Conservation (phyloP, 2,329 filamentous ascomycete genomes). For the Ophiocordyceps polyrhachis-furcata region DNA sequence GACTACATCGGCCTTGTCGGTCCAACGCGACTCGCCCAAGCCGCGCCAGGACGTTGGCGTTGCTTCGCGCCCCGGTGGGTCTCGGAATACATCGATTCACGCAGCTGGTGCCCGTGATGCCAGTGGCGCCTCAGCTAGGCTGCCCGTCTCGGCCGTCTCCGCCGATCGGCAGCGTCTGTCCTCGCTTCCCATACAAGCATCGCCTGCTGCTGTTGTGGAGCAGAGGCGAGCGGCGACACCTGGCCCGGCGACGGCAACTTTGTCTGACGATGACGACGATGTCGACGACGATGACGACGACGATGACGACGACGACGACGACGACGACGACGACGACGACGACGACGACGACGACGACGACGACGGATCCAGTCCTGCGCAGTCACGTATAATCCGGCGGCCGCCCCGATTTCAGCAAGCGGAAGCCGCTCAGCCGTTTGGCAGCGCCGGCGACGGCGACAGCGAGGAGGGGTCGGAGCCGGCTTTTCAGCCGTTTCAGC, state of each 20-base stretch:
- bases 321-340: neutral
- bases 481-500: slow-evolving; percentile 32
- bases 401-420: slow-evolving; percentile 31
- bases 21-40: slow-evolving; percentile 38
- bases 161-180: slow-evolving; percentile 23
- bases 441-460: slow-evolving; percentile 37
- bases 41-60: slow-evolving; percentile 27
- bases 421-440: slow-evolving; percentile 18
- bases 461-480: slow-evolving; percentile 38
- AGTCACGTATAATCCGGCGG: slow-evolving; percentile 41
- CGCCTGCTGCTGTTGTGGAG: slow-evolving; percentile 6
- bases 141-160: slow-evolving; percentile 4
- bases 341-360: slow-evolving; percentile 16
- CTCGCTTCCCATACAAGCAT: slow-evolving; percentile 19
- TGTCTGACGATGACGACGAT: slow-evolving; percentile 13
- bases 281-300: neutral
- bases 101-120: slow-evolving; percentile 17
- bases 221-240: slow-evolving; percentile 13
- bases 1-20: slow-evolving; percentile 33
- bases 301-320: neutral
- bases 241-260: slow-evolving; percentile 18
- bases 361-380: slow-evolving; percentile 31
- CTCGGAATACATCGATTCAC: slow-evolving; percentile 29
- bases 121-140: slow-evolving; percentile 13
- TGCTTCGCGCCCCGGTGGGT: slow-evolving; percentile 26